Evolutionary conservation across 116 monocot genomes (phyloP).

Genomic region (Dioscorea cayenensis): DNA sequence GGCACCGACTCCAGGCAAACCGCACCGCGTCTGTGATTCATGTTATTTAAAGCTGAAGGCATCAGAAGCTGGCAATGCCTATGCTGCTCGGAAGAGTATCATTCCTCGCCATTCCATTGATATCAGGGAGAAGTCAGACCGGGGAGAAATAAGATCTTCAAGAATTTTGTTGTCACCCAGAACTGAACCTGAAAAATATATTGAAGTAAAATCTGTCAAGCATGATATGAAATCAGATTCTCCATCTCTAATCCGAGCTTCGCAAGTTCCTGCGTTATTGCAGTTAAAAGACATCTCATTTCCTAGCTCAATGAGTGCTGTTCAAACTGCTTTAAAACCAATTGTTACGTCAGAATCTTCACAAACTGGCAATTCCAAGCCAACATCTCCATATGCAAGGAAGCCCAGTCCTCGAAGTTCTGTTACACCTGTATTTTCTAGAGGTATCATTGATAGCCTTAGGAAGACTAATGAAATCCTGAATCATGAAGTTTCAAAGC

Average conservation of each 20-base stretch:
- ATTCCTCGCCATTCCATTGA: constrained; percentile 41
- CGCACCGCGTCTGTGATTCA: constrained; percentile 72
- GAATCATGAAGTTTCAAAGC: constrained; percentile 35
- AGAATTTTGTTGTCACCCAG: constrained; percentile 26
- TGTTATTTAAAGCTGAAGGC: constrained; percentile 57
- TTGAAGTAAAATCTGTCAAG: constrained; percentile 30
- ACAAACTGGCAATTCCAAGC: constrained; percentile 19
- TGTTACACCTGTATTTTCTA: constrained; percentile 20
- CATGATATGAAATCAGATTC: constrained; percentile 30
- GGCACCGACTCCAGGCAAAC: constrained; percentile 53
- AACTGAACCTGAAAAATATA: constrained; percentile 30
- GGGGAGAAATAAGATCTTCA: constrained; percentile 36
- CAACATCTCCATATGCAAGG: constrained; percentile 38
- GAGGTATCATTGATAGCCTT: constrained; percentile 28
- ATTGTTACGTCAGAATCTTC: constrained; percentile 27
- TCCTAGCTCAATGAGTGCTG: constrained; percentile 18
- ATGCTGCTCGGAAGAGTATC: constrained; percentile 14
- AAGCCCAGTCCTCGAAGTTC: constrained; percentile 29
- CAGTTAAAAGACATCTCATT: constrained; percentile 46
- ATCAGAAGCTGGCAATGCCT: constrained; percentile 21
- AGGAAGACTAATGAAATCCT: constrained; percentile 37
- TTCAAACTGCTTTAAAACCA: constrained; percentile 39
- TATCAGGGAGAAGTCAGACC: constrained; percentile 25
- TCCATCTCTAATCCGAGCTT: constrained; percentile 6
- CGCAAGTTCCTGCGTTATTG: constrained; percentile 20